These are phyloP conservation scores for Populus nigra DNA, from an alignment of 345 rosid species.

Conservation along the genomic window DNA sequence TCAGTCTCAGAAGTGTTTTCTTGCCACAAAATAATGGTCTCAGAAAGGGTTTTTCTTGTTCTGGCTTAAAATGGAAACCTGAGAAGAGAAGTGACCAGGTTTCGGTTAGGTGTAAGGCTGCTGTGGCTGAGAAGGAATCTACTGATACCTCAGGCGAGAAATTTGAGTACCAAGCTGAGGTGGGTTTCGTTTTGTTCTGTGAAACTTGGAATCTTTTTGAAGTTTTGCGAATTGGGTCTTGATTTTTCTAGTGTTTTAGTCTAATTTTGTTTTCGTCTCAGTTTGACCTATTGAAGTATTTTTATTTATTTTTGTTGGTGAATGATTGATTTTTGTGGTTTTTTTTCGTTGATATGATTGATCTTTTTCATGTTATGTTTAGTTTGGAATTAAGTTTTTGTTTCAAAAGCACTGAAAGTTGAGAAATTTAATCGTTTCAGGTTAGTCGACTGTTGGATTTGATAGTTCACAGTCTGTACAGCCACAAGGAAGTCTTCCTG, in stretches of 20 bases:
- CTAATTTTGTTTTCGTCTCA: background rate
- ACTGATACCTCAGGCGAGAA: slow-evolving; percentile 77
- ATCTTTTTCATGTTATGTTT: background rate
- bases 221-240: background rate
- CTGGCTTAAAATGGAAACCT: slow-evolving; percentile 57
- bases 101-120: slow-evolving; percentile 62
- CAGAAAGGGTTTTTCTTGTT: slow-evolving; percentile 42
- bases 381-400: background rate
- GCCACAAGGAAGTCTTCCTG: slow-evolving; percentile 82
- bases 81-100: slow-evolving; percentile 48
- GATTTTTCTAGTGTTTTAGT: background rate
- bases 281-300: background rate
- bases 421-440: slow-evolving; percentile 42
- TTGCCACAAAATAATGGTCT: slow-evolving; percentile 40
- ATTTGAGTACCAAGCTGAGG: slow-evolving; percentile 99
- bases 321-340: background rate
- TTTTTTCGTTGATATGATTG: background rate
- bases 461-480: slow-evolving; percentile 79
- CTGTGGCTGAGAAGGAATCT: slow-evolving; percentile 86
- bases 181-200: slow-evolving; percentile 33
- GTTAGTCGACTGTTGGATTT: slow-evolving; percentile 80
- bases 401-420: background rate
- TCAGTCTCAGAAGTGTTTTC: slow-evolving; percentile 42
- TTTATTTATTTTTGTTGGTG: background rate
- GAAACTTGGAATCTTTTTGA: background rate